These are phyloP conservation scores for Nakazawaea peltata DNA, from an alignment of 805 yeast species.

Conservation along the genomic window DNA sequence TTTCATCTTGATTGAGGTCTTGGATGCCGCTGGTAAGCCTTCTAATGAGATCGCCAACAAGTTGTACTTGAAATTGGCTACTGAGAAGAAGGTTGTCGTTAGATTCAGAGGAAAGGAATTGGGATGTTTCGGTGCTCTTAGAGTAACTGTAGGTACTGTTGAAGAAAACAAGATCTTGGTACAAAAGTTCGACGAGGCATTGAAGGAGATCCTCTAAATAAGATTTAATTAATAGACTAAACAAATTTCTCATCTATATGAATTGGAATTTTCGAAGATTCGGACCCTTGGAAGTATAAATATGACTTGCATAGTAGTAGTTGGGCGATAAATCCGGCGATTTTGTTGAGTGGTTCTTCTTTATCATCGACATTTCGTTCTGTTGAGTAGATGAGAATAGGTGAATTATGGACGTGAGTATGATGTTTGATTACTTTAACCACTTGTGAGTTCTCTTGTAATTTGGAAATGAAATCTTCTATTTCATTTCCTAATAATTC, in stretches of 20 bases:
- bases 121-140: constrained; percentile 81
- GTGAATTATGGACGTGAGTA: constrained; percentile 41
- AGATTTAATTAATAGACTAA: not conserved
- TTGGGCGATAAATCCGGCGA: no score
- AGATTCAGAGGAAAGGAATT: constrained; percentile 87
- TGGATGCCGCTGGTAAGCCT: constrained; percentile 55
- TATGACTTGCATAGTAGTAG: no score
- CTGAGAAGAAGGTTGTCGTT: constrained; percentile 68
- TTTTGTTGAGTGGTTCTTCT: constrained; percentile 34
- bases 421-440: constrained; percentile 25
- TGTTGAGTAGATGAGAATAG: constrained; percentile 29
- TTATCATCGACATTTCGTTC: constrained; percentile 35
- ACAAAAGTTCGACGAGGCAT: constrained; percentile 28
- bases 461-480: constrained; percentile 23
- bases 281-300: no score
- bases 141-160: constrained; percentile 81
- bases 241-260: constrained; percentile 13
- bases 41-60: constrained; percentile 57
- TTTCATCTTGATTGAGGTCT: constrained; percentile 68
- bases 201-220: constrained; percentile 6
- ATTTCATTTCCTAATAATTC: constrained; percentile 33
- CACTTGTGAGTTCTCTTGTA: no score
- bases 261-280: no score
- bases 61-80: constrained; percentile 67
- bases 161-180: constrained; percentile 62